Evolutionary conservation across 106 monocot species (phyloP).

Genomic region (Posidonia australis): DNA sequence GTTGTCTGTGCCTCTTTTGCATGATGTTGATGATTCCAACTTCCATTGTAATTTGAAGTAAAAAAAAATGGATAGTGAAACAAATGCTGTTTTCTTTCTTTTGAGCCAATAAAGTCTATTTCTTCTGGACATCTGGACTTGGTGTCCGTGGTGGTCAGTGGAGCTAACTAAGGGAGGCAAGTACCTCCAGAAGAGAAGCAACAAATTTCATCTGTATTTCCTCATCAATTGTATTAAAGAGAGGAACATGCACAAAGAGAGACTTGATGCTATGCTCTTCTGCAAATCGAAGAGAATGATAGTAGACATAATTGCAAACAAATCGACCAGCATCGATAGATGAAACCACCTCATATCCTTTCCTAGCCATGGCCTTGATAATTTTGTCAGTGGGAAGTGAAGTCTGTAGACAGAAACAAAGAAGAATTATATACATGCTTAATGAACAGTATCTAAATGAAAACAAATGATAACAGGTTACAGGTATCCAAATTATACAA

Average conservation of each 20-base stretch:
- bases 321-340: conserved; percentile 75
- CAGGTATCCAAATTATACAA: too few species aligned
- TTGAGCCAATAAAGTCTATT: too few species aligned
- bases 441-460: background rate
- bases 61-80: too few species aligned
- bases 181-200: conserved; percentile 71
- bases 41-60: too few species aligned
- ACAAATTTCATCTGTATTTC: conserved; percentile 78
- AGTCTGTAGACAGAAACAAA: conserved; percentile 28
- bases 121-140: too few species aligned
- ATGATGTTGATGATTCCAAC: too few species aligned
- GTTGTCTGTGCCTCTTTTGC: too few species aligned
- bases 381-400: conserved; percentile 48
- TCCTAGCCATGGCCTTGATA: conserved; percentile 25
- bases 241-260: conserved; percentile 88
- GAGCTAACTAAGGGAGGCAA: too few species aligned
- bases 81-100: too few species aligned
- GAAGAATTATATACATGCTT: background rate
- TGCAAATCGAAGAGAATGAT: conserved; percentile 71
- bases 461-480: background rate
- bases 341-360: conserved; percentile 47
- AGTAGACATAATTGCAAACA: conserved; percentile 85
- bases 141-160: too few species aligned
- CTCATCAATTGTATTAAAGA: conserved; percentile 71
- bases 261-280: conserved; percentile 60